These are phyloP conservation scores for Rhizophagus clarus DNA, from an alignment of 192 early-diverging fungal species.

Conservation along the genomic window DNA sequence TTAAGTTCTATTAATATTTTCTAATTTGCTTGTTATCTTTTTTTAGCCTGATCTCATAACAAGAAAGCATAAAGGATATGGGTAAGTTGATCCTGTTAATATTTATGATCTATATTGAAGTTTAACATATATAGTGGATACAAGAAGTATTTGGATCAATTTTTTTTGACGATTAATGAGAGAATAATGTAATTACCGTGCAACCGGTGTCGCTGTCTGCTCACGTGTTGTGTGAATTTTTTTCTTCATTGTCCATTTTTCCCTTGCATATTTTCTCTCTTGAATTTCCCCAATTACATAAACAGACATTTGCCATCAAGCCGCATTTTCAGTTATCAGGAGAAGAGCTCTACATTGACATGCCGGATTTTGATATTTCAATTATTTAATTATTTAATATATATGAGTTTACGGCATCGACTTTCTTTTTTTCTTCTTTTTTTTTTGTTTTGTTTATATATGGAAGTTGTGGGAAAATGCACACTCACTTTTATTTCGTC, in stretches of 20 bases:
- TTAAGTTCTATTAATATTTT: background rate
- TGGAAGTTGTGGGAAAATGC: constrained; percentile 29
- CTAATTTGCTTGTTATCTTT: background rate
- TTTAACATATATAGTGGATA: background rate
- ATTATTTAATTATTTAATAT: background rate
- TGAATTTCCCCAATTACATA: background rate
- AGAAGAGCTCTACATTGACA: constrained; percentile 10
- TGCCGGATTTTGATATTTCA: background rate
- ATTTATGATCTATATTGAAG: background rate
- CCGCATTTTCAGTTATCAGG: constrained; percentile 12
- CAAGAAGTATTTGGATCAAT: background rate
- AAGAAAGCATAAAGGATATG: constrained; percentile 80
- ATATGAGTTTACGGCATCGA: background rate
- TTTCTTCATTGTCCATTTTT: constrained; percentile 7
- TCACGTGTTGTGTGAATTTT: constrained; percentile 17
- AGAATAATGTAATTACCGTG: background rate
- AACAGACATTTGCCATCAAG: constrained; percentile 19
- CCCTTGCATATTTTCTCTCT: constrained; percentile 13
- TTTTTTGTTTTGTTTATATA: background rate
- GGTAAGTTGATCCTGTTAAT: constrained; percentile 52
- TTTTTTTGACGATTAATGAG: background rate
- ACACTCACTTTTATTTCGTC: constrained; percentile 32
- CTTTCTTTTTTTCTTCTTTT: background rate
- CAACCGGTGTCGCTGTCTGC: background rate
- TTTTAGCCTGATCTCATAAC: constrained; percentile 64